Base-by-base conservation (phyloP, 1,284 basidiomycete genomes). In the Fomitopsis palustris region DNA sequence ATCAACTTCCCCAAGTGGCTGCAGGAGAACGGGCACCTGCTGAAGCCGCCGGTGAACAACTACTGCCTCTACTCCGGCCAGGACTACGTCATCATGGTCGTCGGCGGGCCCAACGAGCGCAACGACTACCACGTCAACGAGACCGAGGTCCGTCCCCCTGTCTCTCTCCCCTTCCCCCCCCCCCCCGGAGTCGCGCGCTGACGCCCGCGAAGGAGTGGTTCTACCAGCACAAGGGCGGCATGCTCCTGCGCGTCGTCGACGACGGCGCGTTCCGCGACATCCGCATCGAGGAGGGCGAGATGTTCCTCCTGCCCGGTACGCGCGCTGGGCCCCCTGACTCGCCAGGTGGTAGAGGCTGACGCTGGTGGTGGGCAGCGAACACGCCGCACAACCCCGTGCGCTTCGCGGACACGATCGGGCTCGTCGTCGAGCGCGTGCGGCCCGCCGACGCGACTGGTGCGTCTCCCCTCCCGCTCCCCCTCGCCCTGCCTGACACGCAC, bases 371-470 rank as follows among this genome's bases (percentile, higher is more conserved):
- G 45, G 31, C 64, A 96, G 94, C 89, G 1, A 95, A 98, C 72
- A 96, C 92, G 0, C 95, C 96, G 0, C 96, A 98, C 76, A 96
- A 96, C 66, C 96, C 96, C 8, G 89, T 95, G 27, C 85, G 96
- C 10, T 96, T 91, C 64, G 87, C 88, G 1, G 80, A 98, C 74
- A 98, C 96, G 0, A 88, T 98, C 54, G 96, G 96, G 1, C 80
- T 98, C n/a, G 96, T 98, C 6, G 81, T 98, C 53, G 96, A 99
- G 75, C 84, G 93, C n/a, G 86, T 91, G 41, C 81, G 96, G 47
- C 95, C 95, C 0, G 79, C 77, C 33, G 74, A 67, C 12, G 81
- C 87, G 0, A 74, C 79, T 43, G 88, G 88, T 87, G 62, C 49
- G 77, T 23, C 21, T 45, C 7, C 29, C n/a, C n/a, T 57, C 17